A percentile compares a stretch with the other conserved stretches of the same genome.
phyloP scores from a whole-genome alignment of 169 alveolate species.

The Eimeria brunetti region DNA sequence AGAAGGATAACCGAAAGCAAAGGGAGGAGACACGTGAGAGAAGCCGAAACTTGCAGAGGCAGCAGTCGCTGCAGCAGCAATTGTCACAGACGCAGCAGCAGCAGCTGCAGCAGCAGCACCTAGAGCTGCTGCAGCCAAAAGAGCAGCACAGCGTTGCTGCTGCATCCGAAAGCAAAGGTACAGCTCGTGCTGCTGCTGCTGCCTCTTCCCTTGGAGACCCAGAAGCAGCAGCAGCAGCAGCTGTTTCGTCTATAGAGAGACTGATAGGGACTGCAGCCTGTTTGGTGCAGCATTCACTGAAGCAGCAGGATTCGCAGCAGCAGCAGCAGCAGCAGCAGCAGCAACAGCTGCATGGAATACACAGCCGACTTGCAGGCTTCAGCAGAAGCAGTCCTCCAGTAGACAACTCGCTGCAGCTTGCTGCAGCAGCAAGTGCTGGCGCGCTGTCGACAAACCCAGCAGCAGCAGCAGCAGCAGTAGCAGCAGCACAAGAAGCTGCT shows the following conservation, averaged over 20 bases:
- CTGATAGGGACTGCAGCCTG: not conserved
- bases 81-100: not conserved
- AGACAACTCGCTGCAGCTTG: not conserved
- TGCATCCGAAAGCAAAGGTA: not conserved
- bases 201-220: not conserved
- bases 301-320: conserved; percentile 12
- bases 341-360: not conserved
- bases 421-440: conserved; percentile 12
- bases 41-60: not conserved
- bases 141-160: not conserved
- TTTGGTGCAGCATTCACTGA: not conserved
- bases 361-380: not conserved
- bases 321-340: not conserved
- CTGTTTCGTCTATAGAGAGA: not conserved
- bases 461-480: conserved; percentile 32
- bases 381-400: not conserved
- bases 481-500: not conserved
- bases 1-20: not conserved
- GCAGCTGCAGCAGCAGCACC: conserved; percentile 3
- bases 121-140: not conserved
- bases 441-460: not conserved
- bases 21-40: not conserved
- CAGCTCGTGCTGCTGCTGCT: conserved; percentile 44
- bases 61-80: not conserved
- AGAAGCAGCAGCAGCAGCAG: conserved; percentile 32